Evolutionary conservation across 2,329 filamentous ascomycete species (phyloP).

Genomic region (Penicillium polonicum): DNA sequence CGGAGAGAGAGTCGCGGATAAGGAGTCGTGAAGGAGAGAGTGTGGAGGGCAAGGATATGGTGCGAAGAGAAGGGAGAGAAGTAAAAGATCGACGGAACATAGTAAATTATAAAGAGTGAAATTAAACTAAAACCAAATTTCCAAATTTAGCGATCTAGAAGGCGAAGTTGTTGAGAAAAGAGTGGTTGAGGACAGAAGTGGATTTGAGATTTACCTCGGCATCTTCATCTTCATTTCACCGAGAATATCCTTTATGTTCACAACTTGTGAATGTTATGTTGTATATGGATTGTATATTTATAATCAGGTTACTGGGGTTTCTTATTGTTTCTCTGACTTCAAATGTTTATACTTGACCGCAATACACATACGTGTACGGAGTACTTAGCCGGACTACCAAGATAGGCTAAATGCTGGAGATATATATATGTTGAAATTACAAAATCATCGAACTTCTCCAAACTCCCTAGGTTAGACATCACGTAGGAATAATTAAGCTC

Average conservation of each 20-base stretch:
- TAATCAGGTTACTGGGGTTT: neutral
- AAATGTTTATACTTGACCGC: neutral
- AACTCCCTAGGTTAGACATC: neutral
- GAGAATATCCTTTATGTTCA: neutral
- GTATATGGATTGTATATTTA: neutral
- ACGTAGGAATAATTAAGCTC: neutral
- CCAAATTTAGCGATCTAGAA: constrained; percentile 1
- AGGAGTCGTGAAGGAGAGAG: constrained; percentile 16
- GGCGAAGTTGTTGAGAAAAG: constrained; percentile 15
- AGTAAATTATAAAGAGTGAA: neutral
- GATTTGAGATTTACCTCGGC: constrained; percentile 14
- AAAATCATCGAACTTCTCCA: neutral
- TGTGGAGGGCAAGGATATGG: constrained; percentile 21
- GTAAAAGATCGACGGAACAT: constrained; percentile 14
- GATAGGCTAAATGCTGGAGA: neutral
- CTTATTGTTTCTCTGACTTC: neutral
- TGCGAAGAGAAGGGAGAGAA: constrained; percentile 1
- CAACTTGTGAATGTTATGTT: neutral
- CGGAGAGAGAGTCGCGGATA: neutral
- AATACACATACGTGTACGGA: neutral
- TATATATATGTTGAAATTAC: neutral
- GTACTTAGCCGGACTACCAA: neutral
- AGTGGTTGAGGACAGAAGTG: constrained; percentile 4
- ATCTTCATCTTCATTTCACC: constrained; percentile 6
- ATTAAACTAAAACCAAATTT: neutral